phyloP scores from a whole-genome alignment of 176 grass and related monocot genomes.

The Ensete ventricosum region DNA sequence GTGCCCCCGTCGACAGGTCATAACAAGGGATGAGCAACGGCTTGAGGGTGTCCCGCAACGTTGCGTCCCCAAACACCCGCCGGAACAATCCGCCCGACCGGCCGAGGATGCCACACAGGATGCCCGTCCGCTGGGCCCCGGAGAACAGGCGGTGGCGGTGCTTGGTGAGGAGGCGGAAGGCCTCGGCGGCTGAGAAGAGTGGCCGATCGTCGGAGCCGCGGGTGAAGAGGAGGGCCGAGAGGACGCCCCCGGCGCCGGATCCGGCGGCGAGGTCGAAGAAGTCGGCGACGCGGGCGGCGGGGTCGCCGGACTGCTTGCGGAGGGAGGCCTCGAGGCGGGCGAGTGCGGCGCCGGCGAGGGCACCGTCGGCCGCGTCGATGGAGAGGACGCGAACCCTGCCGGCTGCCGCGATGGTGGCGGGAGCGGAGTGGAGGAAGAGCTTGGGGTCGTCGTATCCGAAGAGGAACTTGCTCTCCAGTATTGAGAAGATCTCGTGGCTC shows the following conservation, averaged over 20 bases:
- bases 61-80: conserved; percentile 48
- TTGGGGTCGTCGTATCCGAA: background rate
- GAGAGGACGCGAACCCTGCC: background rate
- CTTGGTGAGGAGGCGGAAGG: conserved; percentile 34
- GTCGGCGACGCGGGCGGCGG: background rate
- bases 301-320: background rate
- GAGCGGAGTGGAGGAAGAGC: background rate
- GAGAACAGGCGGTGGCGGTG: background rate
- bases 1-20: conserved; percentile 42
- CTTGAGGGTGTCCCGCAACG: conserved; percentile 50
- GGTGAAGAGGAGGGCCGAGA: conserved; percentile 25
- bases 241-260: background rate
- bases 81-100: conserved; percentile 15
- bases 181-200: conserved; percentile 37
- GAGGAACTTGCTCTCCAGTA: conserved; percentile 4
- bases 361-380: background rate
- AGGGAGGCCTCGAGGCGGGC: background rate
- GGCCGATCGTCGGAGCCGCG: conserved; percentile 19
- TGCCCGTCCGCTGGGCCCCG: conserved; percentile 1
- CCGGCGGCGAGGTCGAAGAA: background rate
- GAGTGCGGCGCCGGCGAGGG: background rate
- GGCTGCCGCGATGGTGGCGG: background rate
- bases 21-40: conserved; percentile 80
- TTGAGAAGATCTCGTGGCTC: conserved; percentile 10
- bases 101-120: background rate